Evolutionary conservation across 257 asterid species (phyloP), one percentile per base, ranked within the genome.

Genomic region (Solanum etuberosum): DNA sequence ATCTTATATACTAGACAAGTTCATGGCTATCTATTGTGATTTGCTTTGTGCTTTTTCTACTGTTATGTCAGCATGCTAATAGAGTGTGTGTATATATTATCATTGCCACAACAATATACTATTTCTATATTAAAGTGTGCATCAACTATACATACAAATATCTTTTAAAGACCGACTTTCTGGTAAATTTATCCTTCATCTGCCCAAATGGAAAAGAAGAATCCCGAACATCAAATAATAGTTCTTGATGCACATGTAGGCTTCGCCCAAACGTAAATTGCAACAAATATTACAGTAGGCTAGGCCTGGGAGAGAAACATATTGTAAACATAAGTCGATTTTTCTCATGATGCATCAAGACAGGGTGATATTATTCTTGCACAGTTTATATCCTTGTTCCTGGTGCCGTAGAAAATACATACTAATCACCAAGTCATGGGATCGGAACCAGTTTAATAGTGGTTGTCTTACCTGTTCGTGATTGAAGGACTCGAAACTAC

Each of bases 401-500:
- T 27, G 67, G 72, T 70, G 48, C 13, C 13, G 3, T 34, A 43
- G 37, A 67, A 65, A 25, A 14, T 11, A 73, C 13, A 5, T 71
- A 32, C 61, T 40, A 35, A 31, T 48, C 37, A 32, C 57, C 83
- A 72, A 35, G 48, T 86, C 46, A 71, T 29, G 46, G 43, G 57
- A 34, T 14, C 0, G 5, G 5, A 48, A 3, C 37, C 8, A 77
- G 61, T 70, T 21, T 51, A 63, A 81, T 16, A 76, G 48, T 51
- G 27, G 54, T 11, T 12, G 42, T 27, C 87, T 10, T 91, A 94
- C 99, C 98, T 94, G 92, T 32, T 23, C 87, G 13, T 94, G 93
- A 80, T 88, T 90, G 86, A 93, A 93, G 73, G 93, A 88, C 35
- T 90, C 86, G 2, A 86, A 86, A 86, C 88, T 90, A 87, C 80